These are phyloP conservation scores for Pseudozyma thailandica DNA, from an alignment of 1,284 basidiomycete genomes.

Conservation along the genomic window DNA sequence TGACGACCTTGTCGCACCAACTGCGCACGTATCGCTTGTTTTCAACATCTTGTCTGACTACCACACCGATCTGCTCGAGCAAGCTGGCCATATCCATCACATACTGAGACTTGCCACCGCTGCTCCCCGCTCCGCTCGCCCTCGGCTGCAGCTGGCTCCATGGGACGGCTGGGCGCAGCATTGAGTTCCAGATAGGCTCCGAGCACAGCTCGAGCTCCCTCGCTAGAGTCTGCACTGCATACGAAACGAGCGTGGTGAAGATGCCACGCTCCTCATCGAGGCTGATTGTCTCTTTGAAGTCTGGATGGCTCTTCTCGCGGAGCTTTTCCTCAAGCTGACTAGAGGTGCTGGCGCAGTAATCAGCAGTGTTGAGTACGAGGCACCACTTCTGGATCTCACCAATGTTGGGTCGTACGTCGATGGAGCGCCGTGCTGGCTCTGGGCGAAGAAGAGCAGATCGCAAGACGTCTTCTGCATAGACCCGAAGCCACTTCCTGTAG, in stretches of 20 bases:
- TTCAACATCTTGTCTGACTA: conserved; percentile 64
- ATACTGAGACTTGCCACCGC: conserved; percentile 46
- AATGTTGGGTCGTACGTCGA: conserved; percentile 51
- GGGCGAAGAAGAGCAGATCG: conserved; percentile 78
- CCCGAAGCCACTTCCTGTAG: conserved; percentile 90
- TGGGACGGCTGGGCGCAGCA: conserved; percentile 56
- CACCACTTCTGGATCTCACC: conserved; percentile 59
- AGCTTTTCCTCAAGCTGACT: conserved; percentile 92
- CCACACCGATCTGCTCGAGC: conserved; percentile 61
- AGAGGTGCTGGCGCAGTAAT: conserved; percentile 94
- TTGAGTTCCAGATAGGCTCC: conserved; percentile 61
- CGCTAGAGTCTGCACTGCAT: conserved; percentile 52
- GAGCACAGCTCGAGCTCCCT: conserved; percentile 53
- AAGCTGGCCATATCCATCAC: conserved; percentile 58
- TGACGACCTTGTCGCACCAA: conserved; percentile 65
- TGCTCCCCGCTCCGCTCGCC: conserved; percentile 7
- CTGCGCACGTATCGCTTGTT: conserved; percentile 64
- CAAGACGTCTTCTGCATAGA: conserved; percentile 85
- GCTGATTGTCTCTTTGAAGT: conserved; percentile 80
- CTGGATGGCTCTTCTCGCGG: conserved; percentile 79
- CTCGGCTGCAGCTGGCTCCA: conserved; percentile 52
- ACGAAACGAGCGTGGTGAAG: conserved; percentile 71
- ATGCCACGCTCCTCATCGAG: conserved; percentile 86
- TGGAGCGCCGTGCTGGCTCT: conserved; percentile 45
- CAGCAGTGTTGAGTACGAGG: conserved; percentile 92